Base-by-base conservation (phyloP, 2,329 filamentous ascomycete species). In the Pyricularia pennisetigena region DNA sequence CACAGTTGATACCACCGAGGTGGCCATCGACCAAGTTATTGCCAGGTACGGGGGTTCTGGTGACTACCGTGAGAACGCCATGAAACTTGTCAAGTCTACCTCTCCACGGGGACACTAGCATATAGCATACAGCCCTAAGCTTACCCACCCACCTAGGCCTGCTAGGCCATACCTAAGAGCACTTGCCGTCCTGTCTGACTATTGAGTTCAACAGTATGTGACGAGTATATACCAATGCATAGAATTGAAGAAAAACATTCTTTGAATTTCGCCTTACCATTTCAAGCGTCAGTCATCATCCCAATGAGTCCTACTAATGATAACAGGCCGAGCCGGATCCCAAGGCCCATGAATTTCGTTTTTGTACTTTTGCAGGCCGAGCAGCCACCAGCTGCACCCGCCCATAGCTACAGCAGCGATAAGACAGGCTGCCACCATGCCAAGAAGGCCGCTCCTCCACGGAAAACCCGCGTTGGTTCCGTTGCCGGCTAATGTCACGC, bases 311-410 rank as follows among this genome's bases (percentile, higher is more conserved):
- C 88, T 82, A 74, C 89, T 89, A 75, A 93, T 88, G 71, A 95
- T 94, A 68, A 95, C 87, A 10, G 95, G 95, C 75, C 94, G 85
- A 7, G 95, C 95, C 24, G 94, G 94, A 80, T 99, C 95, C 95
- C 95, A 99, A 1, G 95, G 95, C 62, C 95, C 95, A 75, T 94
- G 92, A 72, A 99, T 97, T 79, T 98, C 95, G 77, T 98, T 98
- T 83, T 99, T 99, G 80, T 98, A 99, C 80, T 97, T 94, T 79
- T 99, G 95, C 78, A 99, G 79, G 9, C 93, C 92, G 75, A 99
- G 98, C 71, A 99, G 80, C 94, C 95, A 98, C 94, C 94, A 98
- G 76, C 93, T 97, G 77, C 94, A 97, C 14, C 93, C 90, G 1
- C 94, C 95, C 88, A 97, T 97, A 2, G 88, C 89, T 68, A 97